Evolutionary conservation across 192 early-diverging fungal species (phyloP), one percentile per base, ranked within the genome.

Genomic region (Coemansia sp.): DNA sequence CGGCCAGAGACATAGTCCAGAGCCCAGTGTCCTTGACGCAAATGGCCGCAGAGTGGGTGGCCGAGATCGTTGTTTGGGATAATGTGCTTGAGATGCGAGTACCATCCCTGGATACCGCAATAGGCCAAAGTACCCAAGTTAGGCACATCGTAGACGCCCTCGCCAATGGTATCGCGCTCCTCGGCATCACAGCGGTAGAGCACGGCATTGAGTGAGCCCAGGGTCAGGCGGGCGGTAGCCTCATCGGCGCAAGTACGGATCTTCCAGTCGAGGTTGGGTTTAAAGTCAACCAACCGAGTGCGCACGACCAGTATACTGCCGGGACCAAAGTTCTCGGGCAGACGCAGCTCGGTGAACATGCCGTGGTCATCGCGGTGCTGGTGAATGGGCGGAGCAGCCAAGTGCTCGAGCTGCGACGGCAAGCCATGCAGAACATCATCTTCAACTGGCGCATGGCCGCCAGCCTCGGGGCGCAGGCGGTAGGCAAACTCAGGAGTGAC

Each of bases 51-150:
- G 59, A 99, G 85, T 4, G 95, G 90, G 71, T 97, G 95, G 5
- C 98, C 95, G 69, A 98, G 78, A 73, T 99, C 92, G 68, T 96
- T 99, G 57, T 85, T 85, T 9, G 88, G 86, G 27, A 94, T 92
- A 17, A 95, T 91, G 3, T 88, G 85, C n/a, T 84, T 79, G 14
- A 97, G 84, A 4, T 90, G 89, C 23, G 94, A 90, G 65, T 94
- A 88, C 69, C 94, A 94, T 1, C 98, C 98, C 84, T 98, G 93
- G 19, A 99, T 68, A 5, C 98, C 98, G 73, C 92, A 93, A 73
- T 97, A 99, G 0, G 92, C 78, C 9, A 98, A 74, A 12, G 74
- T 48, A 0, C 96, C 98, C 70, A 89, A 84, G n/a, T 87, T 89
- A 2, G 98, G 96, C 44, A 99, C 88, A 51, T 97, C 86, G 72